Evolutionary conservation across 148 eudicot species (phyloP).

Genomic region (Rhododendron molle): DNA sequence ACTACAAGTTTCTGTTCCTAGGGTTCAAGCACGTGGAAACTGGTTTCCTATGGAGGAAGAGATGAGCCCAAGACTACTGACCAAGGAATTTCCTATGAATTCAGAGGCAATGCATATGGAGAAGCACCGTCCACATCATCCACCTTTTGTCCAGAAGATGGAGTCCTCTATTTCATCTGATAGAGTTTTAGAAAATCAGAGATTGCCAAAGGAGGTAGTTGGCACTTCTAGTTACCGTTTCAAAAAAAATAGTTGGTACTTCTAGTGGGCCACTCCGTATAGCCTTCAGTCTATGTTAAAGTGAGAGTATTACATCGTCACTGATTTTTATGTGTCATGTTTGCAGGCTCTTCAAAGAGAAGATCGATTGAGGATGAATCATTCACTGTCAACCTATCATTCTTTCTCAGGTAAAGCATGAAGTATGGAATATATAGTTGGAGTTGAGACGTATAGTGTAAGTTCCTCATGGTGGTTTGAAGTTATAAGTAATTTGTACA

Average conservation of each 20-base stretch:
- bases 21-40: conserved; percentile 57
- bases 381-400: conserved; percentile 35
- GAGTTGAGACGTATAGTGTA: not conserved
- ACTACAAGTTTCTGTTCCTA: conserved; percentile 51
- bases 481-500: not conserved
- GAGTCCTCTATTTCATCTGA: conserved; percentile 53
- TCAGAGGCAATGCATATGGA: conserved; percentile 54
- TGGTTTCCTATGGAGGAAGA: conserved; percentile 83
- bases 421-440: not conserved
- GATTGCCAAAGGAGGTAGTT: conserved; percentile 75
- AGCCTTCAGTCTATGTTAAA: not conserved
- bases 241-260: conserved; percentile 18
- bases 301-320: not conserved
- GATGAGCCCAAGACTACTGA: conserved; percentile 52
- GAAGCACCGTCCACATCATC: conserved; percentile 54
- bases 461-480: not conserved
- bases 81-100: conserved; percentile 43
- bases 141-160: conserved; percentile 54
- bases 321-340: conserved; percentile 7
- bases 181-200: conserved; percentile 52
- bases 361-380: conserved; percentile 49
- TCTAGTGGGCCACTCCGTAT: not conserved
- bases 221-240: not conserved
- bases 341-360: conserved; percentile 69
- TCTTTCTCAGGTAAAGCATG: conserved; percentile 54